Base-by-base conservation (phyloP, 805 yeast species). In the Candida xiaguanensis region DNA sequence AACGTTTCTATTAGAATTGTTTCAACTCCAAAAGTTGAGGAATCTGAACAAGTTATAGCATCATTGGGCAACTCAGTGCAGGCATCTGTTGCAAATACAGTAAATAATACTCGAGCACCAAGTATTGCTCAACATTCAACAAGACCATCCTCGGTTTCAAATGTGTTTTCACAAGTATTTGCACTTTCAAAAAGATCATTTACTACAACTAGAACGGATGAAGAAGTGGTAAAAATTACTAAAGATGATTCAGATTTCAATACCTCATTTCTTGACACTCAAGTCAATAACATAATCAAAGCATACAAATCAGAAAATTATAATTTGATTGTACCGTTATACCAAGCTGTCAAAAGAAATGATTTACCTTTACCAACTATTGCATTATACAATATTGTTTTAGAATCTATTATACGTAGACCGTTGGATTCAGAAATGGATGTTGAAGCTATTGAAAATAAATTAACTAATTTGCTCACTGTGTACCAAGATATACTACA, bases 401-500 rank as follows among this genome's bases (percentile, higher is more conserved):
- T 84, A 31, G 56, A 61, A 15, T 79, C 89, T 1, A 69, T 84
- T 8, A 58, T 72, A 11, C 44, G 56, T 31, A 70, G 93, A 56
- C 50, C 65, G 2, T 58, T 77, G 27, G 75, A 74, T 40, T 74
- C 70, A 7, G 61, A 56, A 15, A 8, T 32, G 3, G 38, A 49
- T 3, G 41, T 61, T 4, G 56, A 46, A 45, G 66, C 79, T 18
- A 58, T 76, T 5, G 88, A 84, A 53, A 73, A 72, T 33, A 75
- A 74, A 52, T 65, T 84, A 54, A 82, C 85, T 2, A 76, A 73
- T 39, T 55, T 84, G 42, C 61, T 84, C 46, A 80, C 78, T 15
- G 78, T 82, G 25, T 84, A 84, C 53, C 85, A 84, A 36, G 89
- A 82, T 49, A 61, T 82, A 53, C 65, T 84, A 27, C 52, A 41